Base-by-base conservation (phyloP, 2,329 filamentous ascomycete species). In the Alternaria brassicicola region DNA sequence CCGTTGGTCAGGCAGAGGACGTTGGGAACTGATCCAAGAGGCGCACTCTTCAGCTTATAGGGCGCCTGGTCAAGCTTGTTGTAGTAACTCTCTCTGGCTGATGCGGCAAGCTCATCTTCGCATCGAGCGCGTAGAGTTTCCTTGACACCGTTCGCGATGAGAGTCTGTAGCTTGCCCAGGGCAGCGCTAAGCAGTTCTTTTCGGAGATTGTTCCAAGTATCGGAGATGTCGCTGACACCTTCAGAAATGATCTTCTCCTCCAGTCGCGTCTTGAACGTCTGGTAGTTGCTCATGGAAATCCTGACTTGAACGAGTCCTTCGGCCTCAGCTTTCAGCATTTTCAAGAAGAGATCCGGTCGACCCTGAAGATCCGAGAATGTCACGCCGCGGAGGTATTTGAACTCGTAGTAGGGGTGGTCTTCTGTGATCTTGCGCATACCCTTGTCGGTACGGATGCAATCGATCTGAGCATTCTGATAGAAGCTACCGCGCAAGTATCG, bases 261-360 rank as follows among this genome's bases (percentile, higher is more conserved):
- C 4, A 99, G 84, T 52, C 90, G 87, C 49, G 87, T 86, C 57
- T 88, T 88, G 81, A 97, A 93, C 31, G 89, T 85, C 6, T 89
- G 86, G 67, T 91, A 88, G 54, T 90, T 88, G 68, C 92, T 87
- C 75, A 98, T 85, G 13, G 85, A 86, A 17, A 98, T 86, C 66
- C 87, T 88, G 53, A 99, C 91, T 58, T 96, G 92, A 13, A 99
- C 85, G 1, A 99, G 82, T 2, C 94, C 93, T 75, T 99, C 95
- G 70, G 95, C 90, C 76, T 99, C 95, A 2, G 95, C 95, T 76
- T 93, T 96, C 77, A 98, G 88, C 95, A 99, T 99, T 79, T 96
- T 94, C 55, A 99, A 81, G 75, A 95, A 99, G 25, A 97, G 83
- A 64, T 97, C 93, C 1, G 95, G 95, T 52, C 91, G 88, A 51